phyloP scores from a whole-genome alignment of 2,329 filamentous ascomycete species.

The Fusarium robinianum region DNA sequence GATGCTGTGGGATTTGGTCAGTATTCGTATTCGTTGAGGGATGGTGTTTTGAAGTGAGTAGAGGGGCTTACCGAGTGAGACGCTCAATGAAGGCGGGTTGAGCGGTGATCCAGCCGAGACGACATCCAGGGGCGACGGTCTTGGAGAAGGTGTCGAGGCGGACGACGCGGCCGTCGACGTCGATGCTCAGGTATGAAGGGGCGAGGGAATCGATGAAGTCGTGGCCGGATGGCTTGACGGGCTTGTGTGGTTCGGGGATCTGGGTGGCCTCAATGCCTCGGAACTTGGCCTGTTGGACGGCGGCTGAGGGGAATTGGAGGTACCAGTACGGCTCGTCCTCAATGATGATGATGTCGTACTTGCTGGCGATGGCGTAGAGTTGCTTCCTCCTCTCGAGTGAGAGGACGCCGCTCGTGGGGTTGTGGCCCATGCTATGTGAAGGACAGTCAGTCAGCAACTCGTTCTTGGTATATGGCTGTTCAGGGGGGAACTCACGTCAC shows the following conservation, averaged over 20 bases:
- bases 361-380: slow-evolving; percentile 78
- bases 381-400: slow-evolving; percentile 74
- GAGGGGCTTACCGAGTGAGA: slow-evolving; percentile 48
- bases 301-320: slow-evolving; percentile 81
- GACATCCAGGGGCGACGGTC: slow-evolving; percentile 85
- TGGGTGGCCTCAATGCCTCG: slow-evolving; percentile 43
- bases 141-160: slow-evolving; percentile 94
- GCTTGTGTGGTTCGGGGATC: slow-evolving; percentile 38
- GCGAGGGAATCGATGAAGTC: slow-evolving; percentile 81
- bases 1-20: slow-evolving; percentile 54
- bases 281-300: slow-evolving; percentile 54
- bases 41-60: neutral
- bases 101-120: slow-evolving; percentile 88
- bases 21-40: neutral
- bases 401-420: slow-evolving; percentile 79
- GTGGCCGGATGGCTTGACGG: slow-evolving; percentile 62
- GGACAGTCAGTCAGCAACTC: neutral
- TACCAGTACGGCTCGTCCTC: slow-evolving; percentile 98
- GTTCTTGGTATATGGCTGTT: neutral
- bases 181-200: slow-evolving; percentile 80
- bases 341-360: slow-evolving; percentile 87
- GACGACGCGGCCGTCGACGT: slow-evolving; percentile 84
- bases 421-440: slow-evolving; percentile 66
- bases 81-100: slow-evolving; percentile 79
- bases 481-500: slow-evolving; percentile 68